Evolutionary conservation across 768 basidiomycete genomes (phyloP), one percentile per base, ranked within the genome.

Genomic region (Rhizopogon roseolus): DNA sequence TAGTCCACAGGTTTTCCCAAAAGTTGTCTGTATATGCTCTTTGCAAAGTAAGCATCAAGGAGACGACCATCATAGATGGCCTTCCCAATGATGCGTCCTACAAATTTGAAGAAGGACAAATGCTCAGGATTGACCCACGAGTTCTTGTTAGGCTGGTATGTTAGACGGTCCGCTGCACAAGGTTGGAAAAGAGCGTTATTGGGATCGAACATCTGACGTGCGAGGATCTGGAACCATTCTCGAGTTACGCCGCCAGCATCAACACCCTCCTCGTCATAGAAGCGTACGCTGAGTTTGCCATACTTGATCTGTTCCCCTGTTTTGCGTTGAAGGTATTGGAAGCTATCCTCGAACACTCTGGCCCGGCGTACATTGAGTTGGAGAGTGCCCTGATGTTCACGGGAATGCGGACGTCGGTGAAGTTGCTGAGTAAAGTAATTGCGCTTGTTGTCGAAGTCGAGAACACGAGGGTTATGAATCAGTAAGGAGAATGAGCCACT

Each of bases 401-500:
- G 82, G 11, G 77, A 74, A 60, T 87, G 82, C 16, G 86, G 86
- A 8, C 92, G 85, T 41, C 88, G 85, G 65, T 94, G 94, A 7
- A 97, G 77, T 66, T 95, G 93, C 67, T 96, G 93, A 41, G 81
- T 86, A 74, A 94, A 94, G 72, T 93, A 95, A 64, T 95, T 96
- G 36, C 97, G 85, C 75, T 99, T 99, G 84, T 98, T 98, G 77
- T 98, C 97, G 66, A 98, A 98, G 76, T 98, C 97, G 53, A 99
- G 81, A 22, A 98, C 94, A 29, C 93, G 86, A 44, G 97, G 88
- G 63, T 99, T 99, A 72, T 95, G 86, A 43, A 99, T 90, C 58
- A 99, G 77, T 1, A 99, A 79, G 14, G 95, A 93, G 79, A 99
- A 99, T 1, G 96, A 98, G 10, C 97, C 97, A 61, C 92, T 93